A percentile compares a stretch with the other conserved stretches of the same genome.
Conservation (phyloP, 169 alveolate species). For the Plasmodium cynomolgi region DNA sequence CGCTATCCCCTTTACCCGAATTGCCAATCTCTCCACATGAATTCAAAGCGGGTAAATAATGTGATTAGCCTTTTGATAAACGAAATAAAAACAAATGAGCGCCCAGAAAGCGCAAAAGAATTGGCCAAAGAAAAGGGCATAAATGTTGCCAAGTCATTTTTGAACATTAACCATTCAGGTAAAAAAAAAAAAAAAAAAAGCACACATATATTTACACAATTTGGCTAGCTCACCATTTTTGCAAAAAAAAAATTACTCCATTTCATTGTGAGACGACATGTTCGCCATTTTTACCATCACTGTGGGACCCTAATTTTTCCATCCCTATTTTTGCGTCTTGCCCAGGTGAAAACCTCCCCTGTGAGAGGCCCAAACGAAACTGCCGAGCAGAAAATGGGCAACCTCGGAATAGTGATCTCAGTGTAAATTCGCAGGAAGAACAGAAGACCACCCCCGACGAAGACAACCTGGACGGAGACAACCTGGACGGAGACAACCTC, state of each 20-base stretch:
- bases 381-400: background rate
- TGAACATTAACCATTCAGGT: conserved; percentile 58
- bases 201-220: background rate
- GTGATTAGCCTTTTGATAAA: conserved; percentile 65
- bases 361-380: background rate
- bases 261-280: background rate
- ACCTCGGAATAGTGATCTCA: background rate
- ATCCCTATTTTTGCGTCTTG: background rate
- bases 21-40: conserved; percentile 30
- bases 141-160: conserved; percentile 71
- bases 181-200: conserved; percentile 14
- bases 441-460: conserved; percentile 7
- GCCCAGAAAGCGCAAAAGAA: conserved; percentile 28
- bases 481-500: conserved; percentile 20
- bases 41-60: conserved; percentile 39
- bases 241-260: background rate
- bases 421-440: background rate
- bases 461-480: background rate
- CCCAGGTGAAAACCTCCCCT: background rate
- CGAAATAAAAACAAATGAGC: conserved; percentile 67
- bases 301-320: background rate
- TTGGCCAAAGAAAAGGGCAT: conserved; percentile 48
- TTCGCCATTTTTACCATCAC: background rate
- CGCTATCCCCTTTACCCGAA: background rate
- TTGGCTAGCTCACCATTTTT: background rate